These are phyloP conservation scores for Parasitella parasitica DNA, from an alignment of 371 early-diverging fungal genomes.

Conservation along the genomic window DNA sequence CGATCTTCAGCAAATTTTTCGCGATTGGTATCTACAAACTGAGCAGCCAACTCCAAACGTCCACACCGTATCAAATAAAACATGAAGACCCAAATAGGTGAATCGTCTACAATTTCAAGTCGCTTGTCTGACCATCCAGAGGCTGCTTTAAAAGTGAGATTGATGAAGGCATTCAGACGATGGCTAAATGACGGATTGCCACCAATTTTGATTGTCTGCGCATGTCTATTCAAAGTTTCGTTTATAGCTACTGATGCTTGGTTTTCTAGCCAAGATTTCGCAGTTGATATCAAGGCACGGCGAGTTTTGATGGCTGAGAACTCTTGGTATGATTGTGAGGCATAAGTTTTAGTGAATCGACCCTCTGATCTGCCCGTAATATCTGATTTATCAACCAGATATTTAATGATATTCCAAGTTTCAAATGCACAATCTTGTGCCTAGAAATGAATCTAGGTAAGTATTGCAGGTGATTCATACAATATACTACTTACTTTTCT, in stretches of 20 bases:
- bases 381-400: conserved; percentile 4
- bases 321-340: conserved; percentile 1
- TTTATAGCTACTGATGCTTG: conserved; percentile 9
- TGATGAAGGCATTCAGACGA: conserved; percentile 17
- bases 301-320: conserved; percentile 1
- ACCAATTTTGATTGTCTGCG: conserved; percentile 11
- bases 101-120: conserved; percentile 52
- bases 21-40: conserved; percentile 60
- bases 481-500: conserved; percentile 4
- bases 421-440: conserved; percentile 13
- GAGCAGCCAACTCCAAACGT: conserved; percentile 58
- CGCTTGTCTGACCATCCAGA: conserved; percentile 17
- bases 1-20: conserved; percentile 57
- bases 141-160: conserved; percentile 9
- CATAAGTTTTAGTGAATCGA: conserved; percentile 10
- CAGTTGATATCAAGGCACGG: conserved; percentile 9
- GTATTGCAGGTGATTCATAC: not conserved
- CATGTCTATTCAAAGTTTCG: conserved; percentile 12
- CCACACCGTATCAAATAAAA: conserved; percentile 82
- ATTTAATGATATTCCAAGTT: conserved; percentile 15
- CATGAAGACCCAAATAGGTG: conserved; percentile 85
- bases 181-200: conserved; percentile 22
- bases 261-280: conserved; percentile 26
- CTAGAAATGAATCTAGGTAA: not conserved
- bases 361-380: conserved; percentile 7